A percentile compares a stretch with the other conserved stretches of the same genome.
Conservation (phyloP, 306 rosid species). For the Glycine soja region DNA sequence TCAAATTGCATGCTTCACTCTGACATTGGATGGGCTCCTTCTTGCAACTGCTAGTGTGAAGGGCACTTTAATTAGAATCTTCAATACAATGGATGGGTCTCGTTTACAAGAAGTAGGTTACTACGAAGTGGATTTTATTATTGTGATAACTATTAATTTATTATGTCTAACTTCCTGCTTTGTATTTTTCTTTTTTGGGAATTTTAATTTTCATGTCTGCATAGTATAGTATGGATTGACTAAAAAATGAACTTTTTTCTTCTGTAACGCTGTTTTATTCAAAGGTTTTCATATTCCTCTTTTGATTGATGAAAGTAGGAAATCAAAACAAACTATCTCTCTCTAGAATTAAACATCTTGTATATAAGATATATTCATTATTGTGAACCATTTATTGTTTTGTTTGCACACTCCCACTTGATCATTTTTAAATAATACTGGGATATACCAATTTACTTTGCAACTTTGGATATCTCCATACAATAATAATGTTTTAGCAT, state of each 20-base stretch:
- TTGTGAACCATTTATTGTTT: not conserved
- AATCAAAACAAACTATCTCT: constrained; percentile 11
- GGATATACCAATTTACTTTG: constrained; percentile 4
- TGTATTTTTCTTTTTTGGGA: constrained; percentile 15
- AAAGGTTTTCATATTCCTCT: not conserved
- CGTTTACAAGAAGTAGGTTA: constrained; percentile 82
- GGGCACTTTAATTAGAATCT: constrained; percentile 95
- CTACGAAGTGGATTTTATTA: constrained; percentile 37
- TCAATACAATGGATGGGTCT: constrained; percentile 96
- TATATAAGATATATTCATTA: constrained; percentile 10
- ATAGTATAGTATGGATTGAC: constrained; percentile 24
- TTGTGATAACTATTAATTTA: constrained; percentile 24
- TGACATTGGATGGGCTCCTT: constrained; percentile 93
- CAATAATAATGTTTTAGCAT: not conserved
- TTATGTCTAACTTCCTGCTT: constrained; percentile 34
- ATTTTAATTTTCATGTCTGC: constrained; percentile 8
- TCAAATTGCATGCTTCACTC: constrained; percentile 77
- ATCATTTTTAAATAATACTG: constrained; percentile 7
- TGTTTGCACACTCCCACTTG: constrained; percentile 4
- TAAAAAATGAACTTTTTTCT: constrained; percentile 15
- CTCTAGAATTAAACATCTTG: constrained; percentile 8
- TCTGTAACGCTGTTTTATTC: not conserved
- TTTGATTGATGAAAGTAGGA: constrained; percentile 2
- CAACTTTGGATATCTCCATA: constrained; percentile 1
- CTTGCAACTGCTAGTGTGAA: constrained; percentile 95